Percentiles rank a stretch among this genome's conserved stretches.
Evolutionary conservation across 2,329 filamentous ascomycete genomes (phyloP).

Genomic region (Tricladium varicosporioides): DNA sequence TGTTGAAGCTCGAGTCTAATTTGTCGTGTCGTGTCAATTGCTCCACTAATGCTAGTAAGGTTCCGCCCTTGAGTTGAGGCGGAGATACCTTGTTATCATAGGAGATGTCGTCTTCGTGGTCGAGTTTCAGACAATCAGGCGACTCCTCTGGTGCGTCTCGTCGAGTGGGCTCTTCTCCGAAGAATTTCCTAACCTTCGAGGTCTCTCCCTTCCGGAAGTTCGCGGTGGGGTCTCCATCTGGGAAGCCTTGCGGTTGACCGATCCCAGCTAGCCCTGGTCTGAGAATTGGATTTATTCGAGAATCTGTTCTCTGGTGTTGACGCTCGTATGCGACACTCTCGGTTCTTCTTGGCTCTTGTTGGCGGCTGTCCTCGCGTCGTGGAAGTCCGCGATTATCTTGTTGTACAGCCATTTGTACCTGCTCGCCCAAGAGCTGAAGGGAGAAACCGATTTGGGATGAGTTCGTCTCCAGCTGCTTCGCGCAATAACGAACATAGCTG

Average conservation of each 20-base stretch:
- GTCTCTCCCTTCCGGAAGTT: conserved; percentile 59
- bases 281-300: conserved; percentile 37
- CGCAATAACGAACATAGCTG: conserved; percentile 73
- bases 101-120: conserved; percentile 84
- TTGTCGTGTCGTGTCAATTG: conserved; percentile 96
- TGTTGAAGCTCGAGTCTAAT: conserved; percentile 92
- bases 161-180: conserved; percentile 58
- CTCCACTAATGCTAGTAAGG: conserved; percentile 84
- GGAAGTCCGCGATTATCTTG: conserved; percentile 38
- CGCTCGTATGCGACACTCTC: conserved; percentile 57
- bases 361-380: conserved; percentile 38
- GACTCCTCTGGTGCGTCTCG: conserved; percentile 62
- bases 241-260: conserved; percentile 57
- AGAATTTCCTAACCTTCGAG: conserved; percentile 64
- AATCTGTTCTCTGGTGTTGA: conserved; percentile 56
- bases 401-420: conserved; percentile 60
- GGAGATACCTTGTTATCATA: conserved; percentile 81
- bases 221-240: conserved; percentile 47
- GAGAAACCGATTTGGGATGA: conserved; percentile 86
- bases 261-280: conserved; percentile 30
- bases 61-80: conserved; percentile 82
- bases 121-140: conserved; percentile 80
- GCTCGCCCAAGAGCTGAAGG: conserved; percentile 81
- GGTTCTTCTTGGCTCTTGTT: conserved; percentile 54
- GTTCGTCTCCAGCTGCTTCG: conserved; percentile 79